Base-by-base conservation (phyloP, 441 rosid species). In the Hura crepitans region DNA sequence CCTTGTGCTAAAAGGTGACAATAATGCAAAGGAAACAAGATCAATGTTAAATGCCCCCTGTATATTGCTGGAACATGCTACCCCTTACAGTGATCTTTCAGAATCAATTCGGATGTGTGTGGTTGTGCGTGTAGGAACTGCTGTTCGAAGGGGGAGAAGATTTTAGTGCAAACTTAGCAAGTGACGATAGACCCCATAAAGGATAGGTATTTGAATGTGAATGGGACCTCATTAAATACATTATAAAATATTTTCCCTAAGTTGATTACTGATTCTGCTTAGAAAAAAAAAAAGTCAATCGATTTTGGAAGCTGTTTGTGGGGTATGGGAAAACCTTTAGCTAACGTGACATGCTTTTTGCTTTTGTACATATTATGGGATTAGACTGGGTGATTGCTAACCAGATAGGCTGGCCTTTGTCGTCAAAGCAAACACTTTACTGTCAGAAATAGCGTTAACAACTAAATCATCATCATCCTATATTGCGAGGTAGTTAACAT, bases 311-410 rank as follows among this genome's bases (percentile, higher is more conserved):
- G 47, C 39, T 10, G 67, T 73, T 23, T 28, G 78, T 70, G 66
- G 81, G 81, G 77, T 22, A 59, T 37, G 43, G 5, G 7, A 35
- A 43, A 57, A 63, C 54, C 45, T 77, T 20, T 25, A 50, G 43
- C 72, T 71, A 74, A 74, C 78, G 45, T 78, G 75, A 71, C 70
- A 62, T 74, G 70, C 67, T 25, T 39, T 66, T 62, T 70, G 67
- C 67, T 74, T 62, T 55, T 67, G 58, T 64, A 65, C 50, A 51
- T 65, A 49, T 28, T 39, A 39, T 59, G 39, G 57, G 72, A 63
- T 61, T 57, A 8, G 70, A 63, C 35, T 42, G 47, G 33, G 18
- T 28, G 31, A 54, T 11, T 28, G 20, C 51, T 57, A 42, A 8
- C 11, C 45, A 6, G 63, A 59, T 65, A 23, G 66, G 74, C 72